Percentiles rank a stretch among this genome's conserved stretches.
Conservation (phyloP, 2,329 filamentous ascomycete species). For the Colletotrichum sansevieriae region DNA sequence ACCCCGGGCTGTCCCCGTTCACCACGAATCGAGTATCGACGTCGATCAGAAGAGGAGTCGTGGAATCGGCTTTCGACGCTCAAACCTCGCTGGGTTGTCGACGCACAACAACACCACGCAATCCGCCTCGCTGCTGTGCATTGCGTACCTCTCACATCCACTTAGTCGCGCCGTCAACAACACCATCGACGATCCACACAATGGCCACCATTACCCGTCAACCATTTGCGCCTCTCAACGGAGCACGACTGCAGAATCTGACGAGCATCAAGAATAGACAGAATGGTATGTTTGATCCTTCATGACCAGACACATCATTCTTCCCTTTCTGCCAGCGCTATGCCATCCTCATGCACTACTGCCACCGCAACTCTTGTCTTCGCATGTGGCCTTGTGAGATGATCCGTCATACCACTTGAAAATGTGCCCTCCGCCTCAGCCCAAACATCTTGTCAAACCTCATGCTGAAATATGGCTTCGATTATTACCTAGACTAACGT, state of each 20-base stretch:
- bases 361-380: slow-evolving; percentile 6
- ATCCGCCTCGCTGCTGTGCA: neutral
- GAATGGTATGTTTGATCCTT: slow-evolving; percentile 67
- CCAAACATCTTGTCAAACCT: neutral
- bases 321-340: neutral
- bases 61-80: slow-evolving; percentile 10
- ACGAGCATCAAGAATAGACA: slow-evolving; percentile 84
- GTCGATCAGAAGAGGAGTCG: slow-evolving; percentile 31
- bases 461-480: neutral
- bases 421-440: slow-evolving; percentile 29
- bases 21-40: slow-evolving; percentile 31
- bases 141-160: slow-evolving; percentile 2
- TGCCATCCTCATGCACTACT: neutral
- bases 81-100: neutral
- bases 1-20: slow-evolving; percentile 20
- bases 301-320: slow-evolving; percentile 25
- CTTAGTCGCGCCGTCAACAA: slow-evolving; percentile 27
- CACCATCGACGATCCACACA: slow-evolving; percentile 42
- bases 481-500: slow-evolving; percentile 6
- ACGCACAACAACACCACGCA: slow-evolving; percentile 10
- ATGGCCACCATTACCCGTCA: slow-evolving; percentile 74
- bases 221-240: slow-evolving; percentile 81
- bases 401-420: neutral
- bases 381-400: neutral
- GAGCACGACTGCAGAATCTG: slow-evolving; percentile 76